Percentiles rank a stretch among this genome's conserved stretches.
These are phyloP conservation scores for Talaromyces ruber DNA, from an alignment of 495 filamentous ascomycete genomes.

Conservation along the genomic window DNA sequence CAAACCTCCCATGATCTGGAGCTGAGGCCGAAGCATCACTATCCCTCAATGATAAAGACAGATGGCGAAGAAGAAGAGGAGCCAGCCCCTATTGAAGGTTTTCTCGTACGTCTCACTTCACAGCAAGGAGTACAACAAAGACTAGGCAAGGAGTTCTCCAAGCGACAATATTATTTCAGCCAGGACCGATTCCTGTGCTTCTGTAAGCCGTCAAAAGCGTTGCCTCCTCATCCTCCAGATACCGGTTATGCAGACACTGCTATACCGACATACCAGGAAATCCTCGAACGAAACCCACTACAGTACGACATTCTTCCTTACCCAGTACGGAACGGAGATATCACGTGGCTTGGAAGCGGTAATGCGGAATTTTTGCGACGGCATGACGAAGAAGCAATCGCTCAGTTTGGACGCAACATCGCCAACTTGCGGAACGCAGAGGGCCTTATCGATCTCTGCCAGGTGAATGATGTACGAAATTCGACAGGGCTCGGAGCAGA, in stretches of 20 bases:
- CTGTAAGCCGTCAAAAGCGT: constrained; percentile 53
- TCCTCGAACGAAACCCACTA: constrained; percentile 37
- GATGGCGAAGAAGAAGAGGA: constrained; percentile 36
- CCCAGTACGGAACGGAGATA: constrained; percentile 41
- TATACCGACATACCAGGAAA: constrained; percentile 22
- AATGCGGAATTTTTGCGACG: constrained; percentile 32
- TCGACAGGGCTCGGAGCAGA: constrained; percentile 2
- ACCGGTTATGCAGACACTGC: neutral
- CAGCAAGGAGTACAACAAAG: constrained; percentile 53
- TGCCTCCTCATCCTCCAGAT: constrained; percentile 57
- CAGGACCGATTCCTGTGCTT: constrained; percentile 64
- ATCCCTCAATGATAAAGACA: constrained; percentile 44
- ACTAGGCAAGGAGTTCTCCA: constrained; percentile 59
- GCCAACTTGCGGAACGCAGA: constrained; percentile 53
- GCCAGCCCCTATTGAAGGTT: constrained; percentile 62
- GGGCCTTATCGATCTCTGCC: constrained; percentile 58
- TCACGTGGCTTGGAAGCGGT: constrained; percentile 49
- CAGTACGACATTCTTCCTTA: constrained; percentile 61
- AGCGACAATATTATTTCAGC: constrained; percentile 61
- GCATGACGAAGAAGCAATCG: constrained; percentile 53
- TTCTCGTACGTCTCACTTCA: constrained; percentile 60
- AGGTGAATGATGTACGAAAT: constrained; percentile 35
- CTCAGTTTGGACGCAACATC: constrained; percentile 51
- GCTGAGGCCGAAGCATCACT: constrained; percentile 62
- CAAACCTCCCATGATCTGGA: constrained; percentile 66